These are phyloP conservation scores for Elsinoe fawcettii DNA, from an alignment of 2,329 filamentous ascomycete species.

Conservation along the genomic window DNA sequence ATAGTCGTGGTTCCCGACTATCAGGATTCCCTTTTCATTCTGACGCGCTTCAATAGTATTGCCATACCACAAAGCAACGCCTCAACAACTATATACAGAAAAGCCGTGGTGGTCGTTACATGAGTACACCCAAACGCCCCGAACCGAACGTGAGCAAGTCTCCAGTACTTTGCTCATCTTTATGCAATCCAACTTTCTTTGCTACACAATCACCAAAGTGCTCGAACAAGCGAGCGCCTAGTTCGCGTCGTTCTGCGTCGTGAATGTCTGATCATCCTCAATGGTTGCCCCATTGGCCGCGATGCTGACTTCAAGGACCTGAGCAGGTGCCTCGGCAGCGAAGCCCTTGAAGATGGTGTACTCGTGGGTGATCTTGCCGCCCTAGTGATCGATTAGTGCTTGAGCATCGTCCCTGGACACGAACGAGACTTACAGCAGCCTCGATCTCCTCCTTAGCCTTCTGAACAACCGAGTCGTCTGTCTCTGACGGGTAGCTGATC, in stretches of 20 bases:
- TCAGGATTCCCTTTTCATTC: neutral
- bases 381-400: constrained; percentile 31
- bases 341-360: constrained; percentile 29
- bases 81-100: neutral
- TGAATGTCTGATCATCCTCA: constrained; percentile 61
- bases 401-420: neutral
- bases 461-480: constrained; percentile 59
- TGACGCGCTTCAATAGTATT: neutral
- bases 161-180: neutral
- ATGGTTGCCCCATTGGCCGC: constrained; percentile 57
- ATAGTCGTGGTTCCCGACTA: neutral
- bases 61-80: neutral
- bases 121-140: neutral
- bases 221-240: neutral
- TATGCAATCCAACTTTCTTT: neutral
- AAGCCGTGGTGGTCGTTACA: neutral
- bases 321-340: constrained; percentile 55
- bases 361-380: constrained; percentile 67
- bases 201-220: neutral
- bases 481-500: constrained; percentile 65
- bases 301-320: constrained; percentile 56
- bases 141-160: neutral
- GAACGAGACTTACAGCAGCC: constrained; percentile 46
- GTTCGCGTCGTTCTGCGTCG: neutral
- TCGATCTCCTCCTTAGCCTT: constrained; percentile 64